phyloP scores from a whole-genome alignment of 2,329 filamentous ascomycete genomes.

The Penicillium sclerotiorum region DNA sequence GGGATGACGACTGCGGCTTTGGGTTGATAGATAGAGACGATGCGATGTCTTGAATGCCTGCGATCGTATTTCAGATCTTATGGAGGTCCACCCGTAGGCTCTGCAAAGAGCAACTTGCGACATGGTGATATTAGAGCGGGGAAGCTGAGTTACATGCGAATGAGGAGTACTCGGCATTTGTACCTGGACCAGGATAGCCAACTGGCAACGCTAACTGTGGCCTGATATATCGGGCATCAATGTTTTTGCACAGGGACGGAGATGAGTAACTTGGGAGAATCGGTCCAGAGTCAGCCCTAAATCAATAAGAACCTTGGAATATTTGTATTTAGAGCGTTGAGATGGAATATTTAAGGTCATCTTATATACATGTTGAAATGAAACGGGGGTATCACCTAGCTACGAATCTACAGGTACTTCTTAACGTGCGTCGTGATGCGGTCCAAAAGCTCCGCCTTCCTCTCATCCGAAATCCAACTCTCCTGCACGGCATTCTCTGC shows the following conservation, averaged over 20 bases:
- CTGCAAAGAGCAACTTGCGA: neutral
- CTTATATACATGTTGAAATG: slow-evolving; percentile 24
- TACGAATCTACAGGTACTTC: slow-evolving; percentile 21
- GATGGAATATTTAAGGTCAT: neutral
- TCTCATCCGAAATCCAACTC: slow-evolving; percentile 68
- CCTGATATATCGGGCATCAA: slow-evolving; percentile 12
- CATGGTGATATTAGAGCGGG: neutral
- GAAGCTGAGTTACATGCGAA: neutral
- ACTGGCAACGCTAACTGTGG: neutral
- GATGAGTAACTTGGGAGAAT: slow-evolving; percentile 2
- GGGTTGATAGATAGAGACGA: too few relatives aligned
- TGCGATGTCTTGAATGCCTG: neutral
- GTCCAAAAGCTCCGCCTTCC: slow-evolving; percentile 62
- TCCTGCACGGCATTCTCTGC: slow-evolving; percentile 64
- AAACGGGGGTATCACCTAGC: slow-evolving; percentile 18
- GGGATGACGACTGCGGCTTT: too few relatives aligned
- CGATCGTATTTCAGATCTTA: slow-evolving; percentile 3
- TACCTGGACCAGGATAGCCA: neutral
- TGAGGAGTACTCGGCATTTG: neutral
- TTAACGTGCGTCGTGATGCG: slow-evolving; percentile 36
- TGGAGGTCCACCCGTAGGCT: neutral
- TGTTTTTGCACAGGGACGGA: too few relatives aligned
- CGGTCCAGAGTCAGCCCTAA: neutral
- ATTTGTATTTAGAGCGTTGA: slow-evolving; percentile 12
- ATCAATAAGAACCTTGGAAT: too few relatives aligned